Conservation (phyloP, 176 grass and related monocot species). For the Poa pratensis region DNA sequence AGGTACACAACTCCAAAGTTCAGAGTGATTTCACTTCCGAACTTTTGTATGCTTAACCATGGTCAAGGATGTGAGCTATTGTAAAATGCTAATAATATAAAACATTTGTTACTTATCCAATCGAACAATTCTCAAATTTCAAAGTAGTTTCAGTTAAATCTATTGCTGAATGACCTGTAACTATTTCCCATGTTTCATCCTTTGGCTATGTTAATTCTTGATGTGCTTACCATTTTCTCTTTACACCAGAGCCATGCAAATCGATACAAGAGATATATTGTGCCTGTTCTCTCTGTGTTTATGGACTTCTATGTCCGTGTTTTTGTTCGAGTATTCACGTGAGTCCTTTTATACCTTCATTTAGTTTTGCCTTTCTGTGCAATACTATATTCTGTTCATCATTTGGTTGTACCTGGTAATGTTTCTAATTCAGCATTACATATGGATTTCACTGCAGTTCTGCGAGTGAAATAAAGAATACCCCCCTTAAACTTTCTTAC, state of each 20-base stretch:
- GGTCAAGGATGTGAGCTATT: not conserved
- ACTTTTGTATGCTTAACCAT: too few relatives aligned
- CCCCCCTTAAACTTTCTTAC: slow-evolving; percentile 96
- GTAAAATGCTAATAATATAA: not conserved
- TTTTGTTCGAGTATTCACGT: slow-evolving; percentile 98
- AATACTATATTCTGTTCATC: not conserved
- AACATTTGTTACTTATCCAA: slow-evolving; percentile 5
- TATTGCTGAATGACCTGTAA: slow-evolving; percentile 23
- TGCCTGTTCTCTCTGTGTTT: slow-evolving; percentile 86
- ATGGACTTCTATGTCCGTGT: slow-evolving; percentile 99
- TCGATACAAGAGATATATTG: slow-evolving; percentile 93
- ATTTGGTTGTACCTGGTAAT: slow-evolving; percentile 31
- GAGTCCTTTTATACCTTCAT: slow-evolving; percentile 31
- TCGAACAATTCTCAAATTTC: too few relatives aligned
- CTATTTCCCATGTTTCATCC: slow-evolving; percentile 23
- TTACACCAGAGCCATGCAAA: slow-evolving; percentile 90
- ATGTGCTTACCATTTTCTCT: slow-evolving; percentile 40
- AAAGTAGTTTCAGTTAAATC: not conserved
- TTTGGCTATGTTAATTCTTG: slow-evolving; percentile 8
- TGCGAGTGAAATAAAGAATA: slow-evolving; percentile 89
- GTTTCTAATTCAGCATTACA: slow-evolving; percentile 29
- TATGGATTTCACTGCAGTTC: slow-evolving; percentile 66
- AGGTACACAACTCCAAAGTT: slow-evolving; percentile 50
- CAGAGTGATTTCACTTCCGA: too few relatives aligned
- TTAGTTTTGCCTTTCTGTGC: slow-evolving; percentile 7